Conservation (phyloP, 139 green algal species). For the Pseudopediastrum boryanum region DNA sequence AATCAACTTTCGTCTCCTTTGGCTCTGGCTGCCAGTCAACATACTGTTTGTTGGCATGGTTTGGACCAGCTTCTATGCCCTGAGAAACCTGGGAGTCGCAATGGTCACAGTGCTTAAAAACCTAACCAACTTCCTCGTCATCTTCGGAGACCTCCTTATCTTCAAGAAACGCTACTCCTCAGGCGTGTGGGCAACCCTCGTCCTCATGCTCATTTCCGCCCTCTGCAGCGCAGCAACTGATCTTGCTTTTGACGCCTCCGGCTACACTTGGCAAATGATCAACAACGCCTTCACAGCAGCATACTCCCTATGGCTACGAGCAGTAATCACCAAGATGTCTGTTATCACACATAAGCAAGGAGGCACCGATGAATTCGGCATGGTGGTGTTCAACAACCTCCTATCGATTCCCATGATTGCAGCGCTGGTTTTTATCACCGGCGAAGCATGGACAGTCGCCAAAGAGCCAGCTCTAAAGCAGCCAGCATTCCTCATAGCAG, state of each 20-base stretch:
- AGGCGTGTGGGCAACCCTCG: slow-evolving; percentile 70
- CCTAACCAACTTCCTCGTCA: slow-evolving; percentile 83
- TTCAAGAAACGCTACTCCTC: slow-evolving; percentile 68
- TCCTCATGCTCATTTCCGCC: slow-evolving; percentile 79
- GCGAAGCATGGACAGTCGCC: slow-evolving; percentile 53
- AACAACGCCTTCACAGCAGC: slow-evolving; percentile 83
- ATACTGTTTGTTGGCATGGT: slow-evolving; percentile 92
- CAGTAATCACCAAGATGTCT: slow-evolving; percentile 58
- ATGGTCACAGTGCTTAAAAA: slow-evolving; percentile 92
- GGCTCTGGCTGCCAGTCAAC: slow-evolving; percentile 89
- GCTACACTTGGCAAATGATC: slow-evolving; percentile 75
- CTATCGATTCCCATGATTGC: slow-evolving; percentile 76
- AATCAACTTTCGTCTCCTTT: slow-evolving; percentile 45
- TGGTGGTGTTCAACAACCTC: slow-evolving; percentile 90
- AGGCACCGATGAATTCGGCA: slow-evolving; percentile 71
- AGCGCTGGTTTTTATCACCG: slow-evolving; percentile 56
- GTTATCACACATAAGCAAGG: slow-evolving; percentile 42
- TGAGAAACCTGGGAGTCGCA: slow-evolving; percentile 74
- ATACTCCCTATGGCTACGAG: slow-evolving; percentile 76
- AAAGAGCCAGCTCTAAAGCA: slow-evolving; percentile 56
- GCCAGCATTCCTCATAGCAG: slow-evolving; percentile 34
- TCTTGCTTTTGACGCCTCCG: slow-evolving; percentile 69
- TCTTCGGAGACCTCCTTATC: slow-evolving; percentile 77
- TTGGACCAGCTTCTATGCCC: slow-evolving; percentile 79
- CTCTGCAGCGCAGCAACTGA: slow-evolving; percentile 77